phyloP scores from a whole-genome alignment of 2,329 filamentous ascomycete species.

The Trichoderma pleuroti region DNA sequence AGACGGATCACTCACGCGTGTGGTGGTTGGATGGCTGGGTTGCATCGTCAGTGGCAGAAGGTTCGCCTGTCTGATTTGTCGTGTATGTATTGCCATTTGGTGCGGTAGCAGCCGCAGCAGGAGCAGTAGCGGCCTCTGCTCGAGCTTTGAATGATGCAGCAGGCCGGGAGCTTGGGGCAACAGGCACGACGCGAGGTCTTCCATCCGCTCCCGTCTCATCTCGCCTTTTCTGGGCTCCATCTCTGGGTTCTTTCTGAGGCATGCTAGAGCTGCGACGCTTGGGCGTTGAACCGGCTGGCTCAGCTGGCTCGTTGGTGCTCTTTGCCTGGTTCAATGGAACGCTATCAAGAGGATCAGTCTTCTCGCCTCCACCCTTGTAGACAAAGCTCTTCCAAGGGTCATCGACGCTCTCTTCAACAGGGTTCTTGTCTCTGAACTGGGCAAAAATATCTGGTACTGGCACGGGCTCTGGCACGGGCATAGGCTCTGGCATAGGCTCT shows the following conservation, averaged over 20 bases:
- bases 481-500: background rate
- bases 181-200: background rate
- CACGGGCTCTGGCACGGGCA: background rate
- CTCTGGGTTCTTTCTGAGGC: constrained; percentile 25
- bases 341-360: constrained; percentile 54
- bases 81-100: background rate
- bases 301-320: constrained; percentile 37
- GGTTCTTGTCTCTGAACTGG: constrained; percentile 39
- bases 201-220: background rate
- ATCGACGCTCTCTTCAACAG: constrained; percentile 32
- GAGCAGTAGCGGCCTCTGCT: background rate
- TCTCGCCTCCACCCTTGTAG: constrained; percentile 57
- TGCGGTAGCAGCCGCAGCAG: background rate
- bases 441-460: constrained; percentile 45
- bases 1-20: background rate
- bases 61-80: background rate
- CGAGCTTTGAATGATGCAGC: constrained; percentile 15
- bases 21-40: background rate
- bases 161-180: background rate
- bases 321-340: constrained; percentile 42
- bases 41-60: background rate
- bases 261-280: constrained; percentile 34
- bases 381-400: constrained; percentile 56
- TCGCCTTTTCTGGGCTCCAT: background rate
- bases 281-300: constrained; percentile 24